phyloP scores from a whole-genome alignment of 352 stramenopile species.

The Pythium dissotocum region DNA sequence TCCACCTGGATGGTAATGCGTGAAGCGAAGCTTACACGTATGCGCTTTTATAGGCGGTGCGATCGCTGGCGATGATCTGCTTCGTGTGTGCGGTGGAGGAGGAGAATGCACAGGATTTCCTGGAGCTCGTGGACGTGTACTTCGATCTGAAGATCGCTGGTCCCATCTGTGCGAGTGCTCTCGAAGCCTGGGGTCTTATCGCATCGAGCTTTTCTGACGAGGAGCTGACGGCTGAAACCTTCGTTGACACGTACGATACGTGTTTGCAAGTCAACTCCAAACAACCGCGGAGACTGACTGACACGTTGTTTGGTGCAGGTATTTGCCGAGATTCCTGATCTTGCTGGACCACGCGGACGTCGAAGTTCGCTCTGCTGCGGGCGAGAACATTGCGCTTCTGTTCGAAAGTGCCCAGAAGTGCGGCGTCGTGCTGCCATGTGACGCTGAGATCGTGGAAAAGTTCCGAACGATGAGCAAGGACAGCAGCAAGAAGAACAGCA shows the following conservation, averaged over 20 bases:
- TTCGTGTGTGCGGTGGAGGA: slow-evolving; percentile 81
- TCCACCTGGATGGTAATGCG: not conserved
- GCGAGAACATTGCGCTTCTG: slow-evolving; percentile 85
- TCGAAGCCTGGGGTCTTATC: slow-evolving; percentile 76
- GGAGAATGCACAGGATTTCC: slow-evolving; percentile 69
- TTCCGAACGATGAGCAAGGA: slow-evolving; percentile 85
- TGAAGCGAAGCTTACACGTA: not conserved
- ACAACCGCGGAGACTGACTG: not conserved
- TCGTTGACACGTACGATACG: slow-evolving; percentile 55
- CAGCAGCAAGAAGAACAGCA: slow-evolving; percentile 89
- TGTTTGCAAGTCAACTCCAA: not conserved
- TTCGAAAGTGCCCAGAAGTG: slow-evolving; percentile 67
- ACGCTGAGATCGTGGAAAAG: slow-evolving; percentile 69
- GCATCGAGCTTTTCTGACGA: slow-evolving; percentile 64
- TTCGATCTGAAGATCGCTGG: slow-evolving; percentile 67
- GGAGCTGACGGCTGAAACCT: slow-evolving; percentile 46
- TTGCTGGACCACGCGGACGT: slow-evolving; percentile 81
- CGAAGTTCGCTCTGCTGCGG: slow-evolving; percentile 74
- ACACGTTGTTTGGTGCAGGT: slow-evolving; percentile 32
- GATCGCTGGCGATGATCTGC: slow-evolving; percentile 67
- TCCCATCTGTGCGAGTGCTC: slow-evolving; percentile 59
- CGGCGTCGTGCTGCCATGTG: slow-evolving; percentile 48
- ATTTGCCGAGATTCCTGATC: slow-evolving; percentile 66
- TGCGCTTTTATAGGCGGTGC: slow-evolving; percentile 44
- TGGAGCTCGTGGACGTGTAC: slow-evolving; percentile 66